Conservation (phyloP, 163 green algal genomes). For the Scenedesmus sp. region DNA sequence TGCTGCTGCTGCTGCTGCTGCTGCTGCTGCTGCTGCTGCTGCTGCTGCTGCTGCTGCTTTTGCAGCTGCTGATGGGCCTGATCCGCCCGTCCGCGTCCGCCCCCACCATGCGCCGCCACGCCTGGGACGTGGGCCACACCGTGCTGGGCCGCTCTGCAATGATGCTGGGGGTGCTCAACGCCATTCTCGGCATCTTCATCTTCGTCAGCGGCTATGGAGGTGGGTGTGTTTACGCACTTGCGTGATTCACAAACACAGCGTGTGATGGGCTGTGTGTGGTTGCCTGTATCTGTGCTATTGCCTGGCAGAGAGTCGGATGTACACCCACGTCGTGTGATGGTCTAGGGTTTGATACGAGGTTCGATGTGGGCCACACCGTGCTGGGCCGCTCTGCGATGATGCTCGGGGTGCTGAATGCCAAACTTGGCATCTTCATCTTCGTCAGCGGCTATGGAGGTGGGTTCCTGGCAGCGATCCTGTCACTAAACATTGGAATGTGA, state of each 20-base stretch:
- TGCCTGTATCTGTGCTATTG: no score
- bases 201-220: constrained; percentile 41
- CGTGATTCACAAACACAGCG: not conserved
- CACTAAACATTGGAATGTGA: no score
- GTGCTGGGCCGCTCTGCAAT: constrained; percentile 4
- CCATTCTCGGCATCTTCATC: constrained; percentile 31
- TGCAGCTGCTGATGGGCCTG: constrained; percentile 42
- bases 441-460: constrained; percentile 27
- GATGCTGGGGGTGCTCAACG: constrained; percentile 29
- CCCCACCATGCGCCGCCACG: not conserved
- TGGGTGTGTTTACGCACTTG: not conserved
- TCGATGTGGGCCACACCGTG: constrained; percentile 31
- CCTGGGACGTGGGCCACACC: constrained; percentile 42
- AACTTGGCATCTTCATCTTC: constrained; percentile 44
- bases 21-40: not conserved
- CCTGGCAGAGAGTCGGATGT: no score
- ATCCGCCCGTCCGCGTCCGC: constrained; percentile 5
- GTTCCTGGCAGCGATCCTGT: not conserved
- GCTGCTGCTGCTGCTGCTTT: not conserved
- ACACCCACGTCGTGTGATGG: no score
- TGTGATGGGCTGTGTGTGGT: no score
- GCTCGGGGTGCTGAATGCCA: constrained; percentile 16
- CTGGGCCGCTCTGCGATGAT: constrained; percentile 24
- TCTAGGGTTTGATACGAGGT: not conserved
- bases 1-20: not conserved